Evolutionary conservation across 2,329 filamentous ascomycete genomes (phyloP), one percentile per base, ranked within the genome.

Genomic region (Pleoardoris graminearum): DNA sequence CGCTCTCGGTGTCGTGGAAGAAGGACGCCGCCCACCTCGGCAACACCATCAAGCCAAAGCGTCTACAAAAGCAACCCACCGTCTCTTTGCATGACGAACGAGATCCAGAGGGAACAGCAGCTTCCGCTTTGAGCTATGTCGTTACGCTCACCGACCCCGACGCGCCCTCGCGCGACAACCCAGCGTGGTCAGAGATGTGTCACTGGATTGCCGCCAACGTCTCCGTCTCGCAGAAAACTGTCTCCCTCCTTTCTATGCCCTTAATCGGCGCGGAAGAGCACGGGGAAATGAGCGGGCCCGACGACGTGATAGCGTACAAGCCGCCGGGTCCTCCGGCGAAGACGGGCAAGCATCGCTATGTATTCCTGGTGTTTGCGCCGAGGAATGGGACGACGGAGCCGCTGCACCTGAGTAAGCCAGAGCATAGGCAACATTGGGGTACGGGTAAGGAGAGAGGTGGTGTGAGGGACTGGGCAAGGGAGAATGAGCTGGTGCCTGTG

Each of bases 331-430:
- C 82, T 25, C 82, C 82, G 0, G 69, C 75, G 6, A 80, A 80
- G 68, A 84, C 82, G 0, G 81, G 81, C 2, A 78, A 79, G 60
- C 82, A 85, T 60, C 74, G 82, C 48, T 85, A 85, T 63, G 79
- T 85, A 3, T 82, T 84, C 56, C 69, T 83, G 4, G 73, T 80
- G 6, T 71, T 84, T 51, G 76, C 66, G 58, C 77, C 71, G 12
- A 65, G 54, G 51, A 80, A 80, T 49, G 73, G 75, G 7, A 79
- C 77, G 7, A 74, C 63, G 11, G 70, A 74, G 49, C 58, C 61
- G 17, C 48, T 79, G 44, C 62, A 77, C 54, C 58, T 83, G 53
- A 76, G 66, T 14, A 75, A 68, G 53, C 82, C 82, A 0, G 67
- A 70, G 44, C 75, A 79, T n/a, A 68, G 81, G 30, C 72, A 79